These are phyloP conservation scores for Solanum rostratum DNA, from an alignment of 257 asterid genomes.

Conservation along the genomic window DNA sequence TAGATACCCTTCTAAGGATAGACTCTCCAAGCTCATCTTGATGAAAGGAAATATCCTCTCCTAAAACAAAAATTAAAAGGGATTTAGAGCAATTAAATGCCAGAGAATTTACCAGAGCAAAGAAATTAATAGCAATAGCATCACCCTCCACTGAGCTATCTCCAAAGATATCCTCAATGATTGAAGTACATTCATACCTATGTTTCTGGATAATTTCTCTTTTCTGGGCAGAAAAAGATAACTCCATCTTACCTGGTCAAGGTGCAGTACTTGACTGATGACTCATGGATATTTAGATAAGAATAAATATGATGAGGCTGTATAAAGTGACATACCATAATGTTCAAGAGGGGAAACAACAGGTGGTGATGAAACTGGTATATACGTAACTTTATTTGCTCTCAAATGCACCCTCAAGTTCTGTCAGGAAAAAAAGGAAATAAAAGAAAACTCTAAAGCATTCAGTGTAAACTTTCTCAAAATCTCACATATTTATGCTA, in stretches of 20 bases:
- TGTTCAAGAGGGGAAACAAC: constrained; percentile 47
- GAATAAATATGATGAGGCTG: background rate
- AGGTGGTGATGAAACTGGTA: constrained; percentile 75
- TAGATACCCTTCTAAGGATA: background rate
- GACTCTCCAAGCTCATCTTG: background rate
- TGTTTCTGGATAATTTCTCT: constrained; percentile 58
- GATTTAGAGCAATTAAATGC: background rate
- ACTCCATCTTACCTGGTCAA: constrained; percentile 32
- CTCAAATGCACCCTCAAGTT: constrained; percentile 51
- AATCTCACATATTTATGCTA: background rate
- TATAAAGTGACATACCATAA: constrained; percentile 21
- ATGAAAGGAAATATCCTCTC: background rate
- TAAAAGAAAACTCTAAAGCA: background rate
- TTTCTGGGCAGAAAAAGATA: constrained; percentile 46
- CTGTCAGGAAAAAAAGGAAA: constrained; percentile 27
- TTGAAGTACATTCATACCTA: constrained; percentile 55
- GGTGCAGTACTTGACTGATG: background rate
- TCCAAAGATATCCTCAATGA: constrained; percentile 58
- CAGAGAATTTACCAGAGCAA: constrained; percentile 65
- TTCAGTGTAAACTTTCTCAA: background rate
- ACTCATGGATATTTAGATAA: background rate
- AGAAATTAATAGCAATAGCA: constrained; percentile 68
- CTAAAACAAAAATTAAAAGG: background rate
- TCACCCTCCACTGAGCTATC: constrained; percentile 53
- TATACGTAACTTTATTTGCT: constrained; percentile 39